Percentiles rank a stretch among this genome's conserved stretches.
phyloP scores from a whole-genome alignment of 805 yeast species.

The Pichia cephalocereana region DNA sequence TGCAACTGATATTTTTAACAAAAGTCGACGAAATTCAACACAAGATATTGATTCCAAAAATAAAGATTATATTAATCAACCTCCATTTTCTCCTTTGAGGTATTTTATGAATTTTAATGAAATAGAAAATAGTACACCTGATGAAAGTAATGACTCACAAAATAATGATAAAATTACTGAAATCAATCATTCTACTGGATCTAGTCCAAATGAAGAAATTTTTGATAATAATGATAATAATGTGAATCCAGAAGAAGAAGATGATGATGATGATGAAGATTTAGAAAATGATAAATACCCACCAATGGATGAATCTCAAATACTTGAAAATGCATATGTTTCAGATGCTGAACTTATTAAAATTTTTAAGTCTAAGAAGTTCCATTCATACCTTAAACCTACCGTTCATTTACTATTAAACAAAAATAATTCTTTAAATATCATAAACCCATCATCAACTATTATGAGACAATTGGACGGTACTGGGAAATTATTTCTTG shows the following conservation, averaged over 20 bases:
- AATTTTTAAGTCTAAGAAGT: constrained; percentile 15
- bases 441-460: constrained; percentile 16
- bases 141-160: not conserved
- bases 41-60: not conserved
- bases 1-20: not conserved
- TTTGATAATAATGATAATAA: not conserved
- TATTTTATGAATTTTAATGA: too few relatives aligned
- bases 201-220: too few relatives aligned
- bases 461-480: constrained; percentile 29
- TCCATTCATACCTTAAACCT: constrained; percentile 20
- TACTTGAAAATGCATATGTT: constrained; percentile 22
- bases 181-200: too few relatives aligned
- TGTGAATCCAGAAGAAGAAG: not conserved
- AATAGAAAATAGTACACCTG: not conserved
- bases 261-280: not conserved
- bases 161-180: not conserved
- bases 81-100: too few relatives aligned
- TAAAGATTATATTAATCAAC: too few relatives aligned
- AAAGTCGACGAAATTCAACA: not conserved
- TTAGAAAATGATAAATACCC: constrained; percentile 11
- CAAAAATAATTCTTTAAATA: constrained; percentile 11
- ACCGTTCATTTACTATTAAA: constrained; percentile 19
- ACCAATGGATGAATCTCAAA: constrained; percentile 30
- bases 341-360: constrained; percentile 20
- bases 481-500: constrained; percentile 35